phyloP scores from a whole-genome alignment of 129 eudicot species.

The Centrapalus pauciflorus region DNA sequence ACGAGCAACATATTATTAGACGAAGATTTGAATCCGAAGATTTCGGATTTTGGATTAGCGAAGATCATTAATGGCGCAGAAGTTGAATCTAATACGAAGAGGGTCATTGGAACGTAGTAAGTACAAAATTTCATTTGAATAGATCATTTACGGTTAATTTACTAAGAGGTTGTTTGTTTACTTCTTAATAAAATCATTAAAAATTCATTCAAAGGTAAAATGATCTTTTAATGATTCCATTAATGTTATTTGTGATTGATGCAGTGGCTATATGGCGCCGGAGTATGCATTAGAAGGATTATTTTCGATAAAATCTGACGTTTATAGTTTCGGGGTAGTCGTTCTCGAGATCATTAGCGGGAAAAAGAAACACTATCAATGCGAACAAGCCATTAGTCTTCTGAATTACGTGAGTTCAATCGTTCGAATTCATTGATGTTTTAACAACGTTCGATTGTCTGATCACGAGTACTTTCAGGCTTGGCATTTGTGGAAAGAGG shows the following conservation, averaged over 20 bases:
- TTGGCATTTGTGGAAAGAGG: conserved; percentile 42
- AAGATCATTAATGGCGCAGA: conserved; percentile 40
- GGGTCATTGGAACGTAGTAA: conserved; percentile 52
- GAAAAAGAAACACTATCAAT: conserved; percentile 37
- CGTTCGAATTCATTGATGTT: neutral
- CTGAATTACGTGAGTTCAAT: conserved; percentile 42
- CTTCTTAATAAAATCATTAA: no score
- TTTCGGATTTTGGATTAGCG: conserved; percentile 47
- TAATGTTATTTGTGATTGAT: neutral
- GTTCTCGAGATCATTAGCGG: conserved; percentile 47
- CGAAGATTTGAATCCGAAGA: conserved; percentile 42
- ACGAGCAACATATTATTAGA: conserved; percentile 45
- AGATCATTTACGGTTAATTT: neutral
- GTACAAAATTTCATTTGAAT: no score
- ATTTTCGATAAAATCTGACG: conserved; percentile 44
- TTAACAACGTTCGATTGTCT: no score
- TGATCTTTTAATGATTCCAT: neutral
- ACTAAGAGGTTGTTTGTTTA: no score
- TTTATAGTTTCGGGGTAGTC: conserved; percentile 42
- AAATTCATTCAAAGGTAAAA: no score
- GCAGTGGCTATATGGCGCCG: conserved; percentile 51
- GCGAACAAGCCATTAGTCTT: conserved; percentile 41
- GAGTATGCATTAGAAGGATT: conserved; percentile 44
- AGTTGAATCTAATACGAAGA: conserved; percentile 40
- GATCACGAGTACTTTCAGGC: conserved; percentile 22